phyloP scores from a whole-genome alignment of 495 filamentous ascomycete species.

The Chaetomium cochliodes region DNA sequence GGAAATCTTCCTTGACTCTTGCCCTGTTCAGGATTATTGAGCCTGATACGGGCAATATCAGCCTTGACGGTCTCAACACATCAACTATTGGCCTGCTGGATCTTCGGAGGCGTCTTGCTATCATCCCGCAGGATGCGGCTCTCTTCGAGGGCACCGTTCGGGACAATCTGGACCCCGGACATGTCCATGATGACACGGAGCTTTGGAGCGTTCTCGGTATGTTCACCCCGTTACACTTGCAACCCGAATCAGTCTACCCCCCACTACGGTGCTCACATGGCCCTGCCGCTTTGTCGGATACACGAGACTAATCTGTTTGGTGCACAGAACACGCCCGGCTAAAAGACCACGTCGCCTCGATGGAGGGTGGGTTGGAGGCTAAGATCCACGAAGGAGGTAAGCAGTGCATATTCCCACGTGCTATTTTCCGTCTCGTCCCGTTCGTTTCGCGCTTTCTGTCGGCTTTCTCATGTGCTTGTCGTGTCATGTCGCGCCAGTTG shows the following conservation, averaged over 20 bases:
- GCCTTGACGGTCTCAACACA: slow-evolving; percentile 85
- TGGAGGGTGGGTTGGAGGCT: slow-evolving; percentile 89
- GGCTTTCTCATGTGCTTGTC: slow-evolving; percentile 31
- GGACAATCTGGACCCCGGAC: slow-evolving; percentile 93
- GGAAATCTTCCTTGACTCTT: slow-evolving; percentile 92
- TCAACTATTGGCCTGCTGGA: slow-evolving; percentile 88
- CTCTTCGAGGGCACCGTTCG: slow-evolving; percentile 94
- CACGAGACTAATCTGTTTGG: slow-evolving; percentile 27
- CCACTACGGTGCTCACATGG: slow-evolving; percentile 28
- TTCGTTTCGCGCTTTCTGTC: slow-evolving; percentile 39
- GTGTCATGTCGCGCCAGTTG: slow-evolving; percentile 8
- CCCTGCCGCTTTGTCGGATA: slow-evolving; percentile 13
- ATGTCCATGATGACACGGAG: slow-evolving; percentile 95
- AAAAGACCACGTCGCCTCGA: slow-evolving; percentile 82
- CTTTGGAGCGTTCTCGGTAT: slow-evolving; percentile 93
- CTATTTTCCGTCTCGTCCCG: slow-evolving; percentile 14
- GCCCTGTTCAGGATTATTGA: slow-evolving; percentile 97
- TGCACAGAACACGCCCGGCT: slow-evolving; percentile 82
- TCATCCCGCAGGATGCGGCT: slow-evolving; percentile 97
- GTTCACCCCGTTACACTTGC: slow-evolving; percentile 37
- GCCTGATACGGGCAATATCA: slow-evolving; percentile 72
- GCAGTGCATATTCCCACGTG: slow-evolving; percentile 34
- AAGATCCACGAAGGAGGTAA: slow-evolving; percentile 90
- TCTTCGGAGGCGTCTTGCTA: slow-evolving; percentile 84
- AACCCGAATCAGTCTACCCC: slow-evolving; percentile 3